Evolutionary conservation across 768 basidiomycete species (phyloP).

Genomic region (Tricholoma terreum): DNA sequence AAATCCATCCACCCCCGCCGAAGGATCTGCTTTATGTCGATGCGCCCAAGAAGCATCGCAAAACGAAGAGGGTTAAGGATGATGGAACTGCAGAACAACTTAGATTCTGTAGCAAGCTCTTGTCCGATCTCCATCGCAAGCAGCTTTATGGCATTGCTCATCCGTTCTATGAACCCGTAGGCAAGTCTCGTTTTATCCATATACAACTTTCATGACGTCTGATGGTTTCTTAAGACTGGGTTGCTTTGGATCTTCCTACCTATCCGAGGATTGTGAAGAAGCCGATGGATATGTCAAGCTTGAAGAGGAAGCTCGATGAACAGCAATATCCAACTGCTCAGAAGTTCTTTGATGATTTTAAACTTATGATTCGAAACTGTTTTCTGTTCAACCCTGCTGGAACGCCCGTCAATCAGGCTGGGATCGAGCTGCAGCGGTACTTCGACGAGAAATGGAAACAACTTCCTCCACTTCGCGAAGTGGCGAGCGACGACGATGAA

Average conservation of each 20-base stretch:
- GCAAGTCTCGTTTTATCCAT: slow-evolving; percentile 43
- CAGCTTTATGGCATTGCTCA: slow-evolving; percentile 68
- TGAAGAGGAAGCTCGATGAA: slow-evolving; percentile 79
- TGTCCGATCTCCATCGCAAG: slow-evolving; percentile 76
- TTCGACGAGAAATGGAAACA: slow-evolving; percentile 93
- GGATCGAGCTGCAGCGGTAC: slow-evolving; percentile 75
- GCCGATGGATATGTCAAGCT: slow-evolving; percentile 93
- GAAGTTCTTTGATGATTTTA: slow-evolving; percentile 88
- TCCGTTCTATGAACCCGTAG: slow-evolving; percentile 94
- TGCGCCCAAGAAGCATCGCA: slow-evolving; percentile 64
- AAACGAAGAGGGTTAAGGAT: slow-evolving; percentile 56
- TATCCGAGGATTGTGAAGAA: slow-evolving; percentile 89
- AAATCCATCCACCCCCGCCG: slow-evolving; percentile 93
- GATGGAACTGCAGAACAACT: slow-evolving; percentile 80
- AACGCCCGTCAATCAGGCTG: slow-evolving; percentile 84
- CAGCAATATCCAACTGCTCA: slow-evolving; percentile 73
- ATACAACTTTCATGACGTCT: slow-evolving; percentile 3
- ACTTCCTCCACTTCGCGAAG: slow-evolving; percentile 59
- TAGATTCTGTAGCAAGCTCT: slow-evolving; percentile 72
- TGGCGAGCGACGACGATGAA: slow-evolving; percentile 59
- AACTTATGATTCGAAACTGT: slow-evolving; percentile 93
- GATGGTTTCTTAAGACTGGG: slow-evolving; percentile 53
- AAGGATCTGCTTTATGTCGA: slow-evolving; percentile 88
- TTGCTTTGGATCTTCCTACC: slow-evolving; percentile 72
- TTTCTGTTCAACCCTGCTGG: slow-evolving; percentile 88